phyloP scores from a whole-genome alignment of 257 asterid genomes.

The Solanum commersonii region DNA sequence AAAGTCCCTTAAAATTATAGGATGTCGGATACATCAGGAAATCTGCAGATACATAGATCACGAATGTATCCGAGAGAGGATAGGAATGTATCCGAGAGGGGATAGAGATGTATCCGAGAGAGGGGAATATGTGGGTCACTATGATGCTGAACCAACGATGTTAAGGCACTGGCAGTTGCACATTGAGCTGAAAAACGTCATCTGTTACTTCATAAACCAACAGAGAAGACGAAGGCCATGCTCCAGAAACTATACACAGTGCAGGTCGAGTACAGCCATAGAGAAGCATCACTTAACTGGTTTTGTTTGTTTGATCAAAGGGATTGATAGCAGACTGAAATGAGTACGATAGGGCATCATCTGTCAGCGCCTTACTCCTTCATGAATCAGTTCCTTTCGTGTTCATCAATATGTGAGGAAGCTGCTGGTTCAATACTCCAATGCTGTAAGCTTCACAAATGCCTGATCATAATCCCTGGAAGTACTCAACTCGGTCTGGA shows the following conservation, averaged over 20 bases:
- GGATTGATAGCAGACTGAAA: background rate
- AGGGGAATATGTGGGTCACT: background rate
- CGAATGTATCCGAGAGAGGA: background rate
- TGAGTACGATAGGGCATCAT: background rate
- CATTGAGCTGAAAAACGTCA: background rate
- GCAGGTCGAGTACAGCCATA: background rate
- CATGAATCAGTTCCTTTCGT: background rate
- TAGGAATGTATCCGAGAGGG: background rate
- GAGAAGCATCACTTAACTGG: background rate
- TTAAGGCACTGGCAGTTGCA: background rate
- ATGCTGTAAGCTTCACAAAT: background rate
- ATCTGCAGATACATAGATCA: background rate
- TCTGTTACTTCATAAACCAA: background rate
- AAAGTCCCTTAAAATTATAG: too few species aligned
- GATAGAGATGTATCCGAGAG: background rate
- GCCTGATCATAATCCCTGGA: background rate
- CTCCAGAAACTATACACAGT: background rate
- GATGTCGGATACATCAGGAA: background rate
- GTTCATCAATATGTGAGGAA: background rate
- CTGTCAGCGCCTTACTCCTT: background rate
- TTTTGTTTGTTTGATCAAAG: background rate
- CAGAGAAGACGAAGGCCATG: background rate
- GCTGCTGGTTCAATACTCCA: background rate
- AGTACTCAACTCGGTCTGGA: background rate
- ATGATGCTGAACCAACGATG: background rate